Evolutionary conservation across 352 stramenopile genomes (phyloP).

Genomic region (Plasmopara muralis): DNA sequence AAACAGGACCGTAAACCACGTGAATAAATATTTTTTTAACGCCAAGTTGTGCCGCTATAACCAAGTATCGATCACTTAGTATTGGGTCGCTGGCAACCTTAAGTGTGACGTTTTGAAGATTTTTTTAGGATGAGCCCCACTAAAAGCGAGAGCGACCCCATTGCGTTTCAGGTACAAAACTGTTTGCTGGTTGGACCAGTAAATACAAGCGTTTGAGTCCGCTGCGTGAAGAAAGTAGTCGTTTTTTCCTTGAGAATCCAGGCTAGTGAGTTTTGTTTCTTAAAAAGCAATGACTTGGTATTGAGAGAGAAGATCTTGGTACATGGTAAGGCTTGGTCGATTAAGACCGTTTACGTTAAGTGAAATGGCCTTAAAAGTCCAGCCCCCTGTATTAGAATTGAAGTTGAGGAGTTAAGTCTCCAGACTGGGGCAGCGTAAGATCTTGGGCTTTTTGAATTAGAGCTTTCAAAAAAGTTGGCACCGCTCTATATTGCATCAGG

Average conservation of each 20-base stretch:
- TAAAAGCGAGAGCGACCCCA: background rate
- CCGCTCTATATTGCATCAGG: background rate
- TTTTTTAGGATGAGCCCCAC: background rate
- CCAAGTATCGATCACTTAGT: background rate
- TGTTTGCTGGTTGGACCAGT: background rate
- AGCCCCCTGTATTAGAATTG: background rate
- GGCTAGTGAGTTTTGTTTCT: background rate
- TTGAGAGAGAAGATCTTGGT: background rate
- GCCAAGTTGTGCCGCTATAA: too few species aligned
- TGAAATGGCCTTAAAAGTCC: constrained; percentile 3
- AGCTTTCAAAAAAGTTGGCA: constrained; percentile 1
- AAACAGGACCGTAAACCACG: background rate
- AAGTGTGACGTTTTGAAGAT: background rate
- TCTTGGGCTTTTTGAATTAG: constrained; percentile 1
- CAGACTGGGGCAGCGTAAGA: background rate
- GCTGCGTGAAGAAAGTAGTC: constrained; percentile 1
- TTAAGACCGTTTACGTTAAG: constrained; percentile 1
- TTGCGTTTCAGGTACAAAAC: background rate
- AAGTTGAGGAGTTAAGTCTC: constrained; percentile 2
- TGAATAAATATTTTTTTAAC: background rate
- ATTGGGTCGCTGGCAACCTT: background rate
- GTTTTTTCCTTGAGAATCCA: background rate
- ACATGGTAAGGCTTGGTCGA: background rate
- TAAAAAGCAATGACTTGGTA: constrained; percentile 1
- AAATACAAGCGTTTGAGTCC: background rate